These are phyloP conservation scores for Puccinia hordei DNA, from an alignment of 1,284 basidiomycete genomes.

Conservation along the genomic window DNA sequence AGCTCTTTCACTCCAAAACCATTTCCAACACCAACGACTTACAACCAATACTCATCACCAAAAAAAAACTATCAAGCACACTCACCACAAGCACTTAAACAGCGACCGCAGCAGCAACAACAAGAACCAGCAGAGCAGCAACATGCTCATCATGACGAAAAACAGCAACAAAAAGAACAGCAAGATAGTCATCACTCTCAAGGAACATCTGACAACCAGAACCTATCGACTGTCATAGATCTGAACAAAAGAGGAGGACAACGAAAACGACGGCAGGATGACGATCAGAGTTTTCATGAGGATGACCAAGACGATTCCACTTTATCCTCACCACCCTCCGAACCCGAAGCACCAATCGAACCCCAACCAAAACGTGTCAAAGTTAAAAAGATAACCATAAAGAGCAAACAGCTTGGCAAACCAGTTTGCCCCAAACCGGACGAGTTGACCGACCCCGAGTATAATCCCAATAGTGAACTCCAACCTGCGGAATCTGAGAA, in stretches of 20 bases:
- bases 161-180: conserved; percentile 1
- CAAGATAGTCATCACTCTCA: background rate
- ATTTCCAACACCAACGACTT: conserved; percentile 2
- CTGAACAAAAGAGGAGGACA: background rate
- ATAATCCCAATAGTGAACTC: background rate
- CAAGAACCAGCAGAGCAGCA: background rate
- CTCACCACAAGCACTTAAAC: background rate
- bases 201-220: background rate
- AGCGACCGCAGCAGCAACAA: background rate
- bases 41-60: background rate
- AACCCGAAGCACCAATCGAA: background rate
- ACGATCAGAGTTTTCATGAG: background rate
- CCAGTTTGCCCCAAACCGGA: conserved; percentile 3
- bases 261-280: background rate
- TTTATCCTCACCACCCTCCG: background rate
- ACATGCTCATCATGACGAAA: background rate
- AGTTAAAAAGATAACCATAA: conserved; percentile 4
- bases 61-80: background rate
- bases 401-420: background rate
- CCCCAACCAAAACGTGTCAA: conserved; percentile 8
- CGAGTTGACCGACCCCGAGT: background rate
- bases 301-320: background rate
- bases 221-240: background rate
- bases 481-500: background rate
- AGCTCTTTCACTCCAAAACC: background rate